Base-by-base conservation (phyloP, 768 basidiomycete genomes). In the Hericium coralloides region DNA sequence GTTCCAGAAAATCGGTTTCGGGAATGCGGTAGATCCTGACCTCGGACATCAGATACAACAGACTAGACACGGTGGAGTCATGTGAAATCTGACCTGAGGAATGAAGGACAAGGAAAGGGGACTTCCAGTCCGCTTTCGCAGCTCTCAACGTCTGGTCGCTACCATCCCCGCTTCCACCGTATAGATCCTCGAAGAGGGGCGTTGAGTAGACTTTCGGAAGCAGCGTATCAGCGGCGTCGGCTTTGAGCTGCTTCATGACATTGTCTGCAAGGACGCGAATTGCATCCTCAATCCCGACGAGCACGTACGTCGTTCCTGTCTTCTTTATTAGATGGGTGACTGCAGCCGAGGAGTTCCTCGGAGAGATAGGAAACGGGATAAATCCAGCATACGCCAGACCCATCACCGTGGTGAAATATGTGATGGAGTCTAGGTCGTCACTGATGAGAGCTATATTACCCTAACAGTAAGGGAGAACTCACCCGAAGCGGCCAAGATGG, bases 381-480 rank as follows among this genome's bases (percentile, higher is more conserved):
- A 50, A 50, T 12, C 49, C 49, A 17, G 49, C 49, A 36, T 36
- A 36, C 12, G 25, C 23, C 18, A 50, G 49, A 23, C 75, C 74
- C 6, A 70, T 63, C 31, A 58, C 59, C 7, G 60, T 52, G 7
- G 65, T 61, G 22, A 61, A 53, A 17, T 65, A 66, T 4, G 65
- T 61, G 39, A 66, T 55, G 14, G 65, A 58, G 31, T 66, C 65
- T 66, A 48, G 8, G 18, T 51, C n/a, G 31, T 2, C 20, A 23
- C 7, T 31, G 25, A 20, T 45, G n/a, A 45, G 43, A 45, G 17
- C 15, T 4, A 45, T 31, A 31, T 6, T 5, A 45, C 43, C n/a
- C n/a, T n/a, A 45, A 9, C 12, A 45, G 4, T n/a, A 9, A 17
- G 43, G 12, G 7, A 20, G 25, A 15, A 56, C 61, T 17, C 23